phyloP scores from a whole-genome alignment of 1,139 yeast species.

The Wickerhamomyces sp. region DNA sequence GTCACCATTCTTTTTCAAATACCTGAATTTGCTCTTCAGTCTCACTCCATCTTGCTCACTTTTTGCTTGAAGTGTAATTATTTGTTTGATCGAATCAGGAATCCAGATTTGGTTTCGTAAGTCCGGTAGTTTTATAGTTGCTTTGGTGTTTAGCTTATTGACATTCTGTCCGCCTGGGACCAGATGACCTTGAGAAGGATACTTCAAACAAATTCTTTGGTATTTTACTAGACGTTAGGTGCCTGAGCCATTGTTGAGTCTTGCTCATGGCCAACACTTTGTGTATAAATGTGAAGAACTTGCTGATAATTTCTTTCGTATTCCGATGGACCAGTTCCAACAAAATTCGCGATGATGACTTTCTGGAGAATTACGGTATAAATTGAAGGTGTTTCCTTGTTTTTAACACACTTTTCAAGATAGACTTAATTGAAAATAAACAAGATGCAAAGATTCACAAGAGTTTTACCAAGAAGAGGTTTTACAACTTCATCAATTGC shows the following conservation, averaged over 20 bases:
- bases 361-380: not conserved
- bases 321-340: not conserved
- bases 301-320: not conserved
- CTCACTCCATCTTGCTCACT: conserved; percentile 12
- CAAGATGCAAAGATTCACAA: conserved; percentile 1
- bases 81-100: conserved; percentile 47
- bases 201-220: conserved; percentile 51
- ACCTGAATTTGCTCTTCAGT: conserved; percentile 37
- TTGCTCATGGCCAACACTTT: not conserved
- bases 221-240: conserved; percentile 32
- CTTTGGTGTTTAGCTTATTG: conserved; percentile 78
- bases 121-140: conserved; percentile 52
- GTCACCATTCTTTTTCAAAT: conserved; percentile 53
- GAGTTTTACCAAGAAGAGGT: conserved; percentile 13
- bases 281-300: not conserved
- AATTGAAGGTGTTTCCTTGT: not conserved
- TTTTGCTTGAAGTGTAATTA: conserved; percentile 30
- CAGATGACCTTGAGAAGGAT: conserved; percentile 70
- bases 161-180: conserved; percentile 96
- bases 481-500: conserved; percentile 30
- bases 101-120: conserved; percentile 62
- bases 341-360: not conserved
- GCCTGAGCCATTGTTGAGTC: conserved; percentile 37
- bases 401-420: not conserved
- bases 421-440: not conserved